A percentile compares a stretch with the other conserved stretches of the same genome.
phyloP scores from a whole-genome alignment of 73 alveolate genomes.

The Durusdinium trenchii region DNA sequence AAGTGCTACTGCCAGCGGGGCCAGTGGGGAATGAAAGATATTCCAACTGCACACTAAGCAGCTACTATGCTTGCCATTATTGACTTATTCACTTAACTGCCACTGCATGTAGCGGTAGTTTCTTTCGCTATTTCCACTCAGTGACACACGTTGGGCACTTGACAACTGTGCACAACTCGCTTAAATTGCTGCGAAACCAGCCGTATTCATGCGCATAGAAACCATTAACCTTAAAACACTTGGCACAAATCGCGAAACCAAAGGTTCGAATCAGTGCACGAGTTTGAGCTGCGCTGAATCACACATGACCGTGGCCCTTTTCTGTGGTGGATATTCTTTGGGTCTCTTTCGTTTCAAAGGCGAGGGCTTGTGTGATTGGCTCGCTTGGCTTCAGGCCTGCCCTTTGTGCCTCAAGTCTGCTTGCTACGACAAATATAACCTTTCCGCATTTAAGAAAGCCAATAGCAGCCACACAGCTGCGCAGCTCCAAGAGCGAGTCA shows the following conservation, averaged over 20 bases:
- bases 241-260: background rate
- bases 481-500: too few species aligned
- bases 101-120: background rate
- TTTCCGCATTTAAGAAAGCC: too few species aligned
- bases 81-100: background rate
- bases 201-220: background rate
- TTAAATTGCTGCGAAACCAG: background rate
- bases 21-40: too few species aligned
- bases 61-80: too few species aligned
- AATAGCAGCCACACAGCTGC: too few species aligned
- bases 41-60: too few species aligned
- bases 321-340: background rate
- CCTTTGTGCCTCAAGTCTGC: background rate
- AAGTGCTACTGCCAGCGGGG: too few species aligned
- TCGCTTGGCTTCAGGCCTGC: background rate
- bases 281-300: background rate
- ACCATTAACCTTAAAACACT: slow-evolving; percentile 17
- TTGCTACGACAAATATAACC: background rate
- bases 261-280: background rate
- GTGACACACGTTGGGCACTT: background rate
- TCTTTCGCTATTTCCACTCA: background rate
- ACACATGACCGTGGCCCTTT: background rate
- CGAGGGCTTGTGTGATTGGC: background rate
- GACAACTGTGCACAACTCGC: background rate
- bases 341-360: background rate